phyloP scores from a whole-genome alignment of 768 basidiomycete species.

The Suillus spraguei region DNA sequence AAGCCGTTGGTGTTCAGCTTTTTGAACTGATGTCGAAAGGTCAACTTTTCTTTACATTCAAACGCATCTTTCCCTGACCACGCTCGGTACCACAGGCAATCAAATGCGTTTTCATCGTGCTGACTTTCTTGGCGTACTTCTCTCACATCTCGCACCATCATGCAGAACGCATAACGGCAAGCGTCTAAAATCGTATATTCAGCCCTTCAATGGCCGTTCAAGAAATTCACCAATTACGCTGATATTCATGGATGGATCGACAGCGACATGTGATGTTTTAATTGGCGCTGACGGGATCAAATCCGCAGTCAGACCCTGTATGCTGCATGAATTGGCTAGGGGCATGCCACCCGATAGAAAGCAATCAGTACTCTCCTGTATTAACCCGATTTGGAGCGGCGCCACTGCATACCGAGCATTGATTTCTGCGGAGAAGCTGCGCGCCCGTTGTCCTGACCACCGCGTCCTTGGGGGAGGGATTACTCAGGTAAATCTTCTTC shows the following conservation, averaged over 20 bases:
- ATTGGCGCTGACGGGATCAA: slow-evolving; percentile 72
- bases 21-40: slow-evolving; percentile 60
- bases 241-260: slow-evolving; percentile 63
- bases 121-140: slow-evolving; percentile 63
- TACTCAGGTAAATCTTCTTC: slow-evolving; percentile 42
- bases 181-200: slow-evolving; percentile 58
- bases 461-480: slow-evolving; percentile 44
- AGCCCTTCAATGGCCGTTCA: slow-evolving; percentile 34
- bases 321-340: slow-evolving; percentile 37
- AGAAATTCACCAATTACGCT: slow-evolving; percentile 40
- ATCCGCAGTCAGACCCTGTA: slow-evolving; percentile 44
- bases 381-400: slow-evolving; percentile 63
- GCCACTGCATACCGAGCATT: slow-evolving; percentile 59
- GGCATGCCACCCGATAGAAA: slow-evolving; percentile 43
- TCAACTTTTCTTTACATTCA: slow-evolving; percentile 24
- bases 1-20: slow-evolving; percentile 53
- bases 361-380: slow-evolving; percentile 41
- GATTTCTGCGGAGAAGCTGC: slow-evolving; percentile 53
- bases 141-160: slow-evolving; percentile 48
- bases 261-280: slow-evolving; percentile 62
- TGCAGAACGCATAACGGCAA: slow-evolving; percentile 55
- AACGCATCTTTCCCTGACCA: background rate
- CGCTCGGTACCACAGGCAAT: slow-evolving; percentile 39
- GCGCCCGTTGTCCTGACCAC: slow-evolving; percentile 46
- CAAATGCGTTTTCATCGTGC: slow-evolving; percentile 62